Percentiles rank a stretch among this genome's conserved stretches.
Conservation (phyloP, 352 stramenopile genomes). For the Pythium insidiosum region DNA sequence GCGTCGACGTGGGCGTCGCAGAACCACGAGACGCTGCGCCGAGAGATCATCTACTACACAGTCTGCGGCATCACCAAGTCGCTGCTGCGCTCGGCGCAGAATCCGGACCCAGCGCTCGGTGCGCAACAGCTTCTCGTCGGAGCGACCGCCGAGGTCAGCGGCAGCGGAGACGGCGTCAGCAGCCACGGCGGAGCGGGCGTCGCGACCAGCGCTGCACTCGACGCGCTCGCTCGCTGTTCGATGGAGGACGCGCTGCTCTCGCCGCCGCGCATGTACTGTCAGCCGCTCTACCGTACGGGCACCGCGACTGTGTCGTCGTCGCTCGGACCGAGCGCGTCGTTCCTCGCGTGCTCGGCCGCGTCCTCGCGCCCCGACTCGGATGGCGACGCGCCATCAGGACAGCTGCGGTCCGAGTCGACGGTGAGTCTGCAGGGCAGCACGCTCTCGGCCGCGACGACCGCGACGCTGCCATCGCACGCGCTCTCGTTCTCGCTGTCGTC, state of each 20-base stretch:
- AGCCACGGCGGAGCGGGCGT: too few relatives aligned
- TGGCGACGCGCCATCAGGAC: too few relatives aligned
- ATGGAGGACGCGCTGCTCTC: constrained; percentile 17
- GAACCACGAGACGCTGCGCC: constrained; percentile 66
- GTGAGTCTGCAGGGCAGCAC: too few relatives aligned
- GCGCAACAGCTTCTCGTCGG: constrained; percentile 45
- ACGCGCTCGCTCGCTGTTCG: too few relatives aligned
- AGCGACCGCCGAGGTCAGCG: constrained; percentile 40
- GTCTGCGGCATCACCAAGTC: constrained; percentile 73
- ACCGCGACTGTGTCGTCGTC: constrained; percentile 5
- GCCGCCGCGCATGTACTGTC: constrained; percentile 46
- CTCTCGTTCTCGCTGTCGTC: too few relatives aligned
- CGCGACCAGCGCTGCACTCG: too few relatives aligned
- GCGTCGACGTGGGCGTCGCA: constrained; percentile 39
- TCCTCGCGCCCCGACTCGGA: too few relatives aligned
- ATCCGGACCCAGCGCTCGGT: constrained; percentile 16
- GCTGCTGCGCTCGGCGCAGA: constrained; percentile 44
- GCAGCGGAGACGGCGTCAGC: too few relatives aligned
- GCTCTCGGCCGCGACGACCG: not conserved
- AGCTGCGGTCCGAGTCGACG: too few relatives aligned
- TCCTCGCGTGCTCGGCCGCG: too few relatives aligned
- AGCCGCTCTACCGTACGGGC: constrained; percentile 7
- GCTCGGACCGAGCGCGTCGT: not conserved
- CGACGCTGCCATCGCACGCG: not conserved
- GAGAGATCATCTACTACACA: constrained; percentile 83